Evolutionary conservation across 1,284 basidiomycete genomes (phyloP).

Genomic region (Vanrija humicola): DNA sequence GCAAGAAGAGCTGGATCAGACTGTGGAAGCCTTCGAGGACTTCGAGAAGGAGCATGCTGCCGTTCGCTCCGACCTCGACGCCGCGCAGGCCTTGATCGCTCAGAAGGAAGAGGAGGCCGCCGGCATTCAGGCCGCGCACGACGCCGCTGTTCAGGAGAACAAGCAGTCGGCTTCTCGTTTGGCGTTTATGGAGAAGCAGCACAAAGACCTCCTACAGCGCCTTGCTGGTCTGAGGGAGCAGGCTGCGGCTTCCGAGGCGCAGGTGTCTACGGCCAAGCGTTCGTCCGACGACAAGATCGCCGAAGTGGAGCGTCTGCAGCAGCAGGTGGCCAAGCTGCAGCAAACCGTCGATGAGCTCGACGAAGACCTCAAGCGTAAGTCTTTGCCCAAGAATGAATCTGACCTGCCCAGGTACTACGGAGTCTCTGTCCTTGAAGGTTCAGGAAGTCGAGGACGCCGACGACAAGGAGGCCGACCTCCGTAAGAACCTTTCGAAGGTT

Average conservation of each 20-base stretch:
- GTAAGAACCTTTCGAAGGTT: conserved; percentile 10
- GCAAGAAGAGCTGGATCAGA: background rate
- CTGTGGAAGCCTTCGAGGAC: background rate
- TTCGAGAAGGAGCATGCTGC: background rate
- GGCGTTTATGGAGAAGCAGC: conserved; percentile 9
- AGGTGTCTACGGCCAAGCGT: background rate
- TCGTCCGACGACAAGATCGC: background rate
- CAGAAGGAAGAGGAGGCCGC: background rate
- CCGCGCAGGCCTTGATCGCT: background rate
- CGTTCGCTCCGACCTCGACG: background rate
- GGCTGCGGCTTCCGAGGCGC: background rate
- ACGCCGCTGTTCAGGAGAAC: background rate
- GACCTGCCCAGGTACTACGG: conserved; percentile 1
- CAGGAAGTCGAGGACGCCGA: conserved; percentile 21
- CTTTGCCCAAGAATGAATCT: background rate
- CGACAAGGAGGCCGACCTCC: conserved; percentile 16
- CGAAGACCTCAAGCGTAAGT: conserved; percentile 14
- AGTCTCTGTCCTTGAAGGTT: conserved; percentile 11
- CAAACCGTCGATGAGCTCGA: background rate
- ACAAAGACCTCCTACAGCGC: conserved; percentile 6
- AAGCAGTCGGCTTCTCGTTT: conserved; percentile 3
- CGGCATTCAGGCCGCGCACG: background rate
- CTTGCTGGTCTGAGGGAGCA: conserved; percentile 7
- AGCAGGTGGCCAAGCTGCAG: conserved; percentile 18
- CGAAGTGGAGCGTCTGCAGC: conserved; percentile 28